Conservation (phyloP, 2,329 filamentous ascomycete species). For the Phyllosticta citrichinensis region DNA sequence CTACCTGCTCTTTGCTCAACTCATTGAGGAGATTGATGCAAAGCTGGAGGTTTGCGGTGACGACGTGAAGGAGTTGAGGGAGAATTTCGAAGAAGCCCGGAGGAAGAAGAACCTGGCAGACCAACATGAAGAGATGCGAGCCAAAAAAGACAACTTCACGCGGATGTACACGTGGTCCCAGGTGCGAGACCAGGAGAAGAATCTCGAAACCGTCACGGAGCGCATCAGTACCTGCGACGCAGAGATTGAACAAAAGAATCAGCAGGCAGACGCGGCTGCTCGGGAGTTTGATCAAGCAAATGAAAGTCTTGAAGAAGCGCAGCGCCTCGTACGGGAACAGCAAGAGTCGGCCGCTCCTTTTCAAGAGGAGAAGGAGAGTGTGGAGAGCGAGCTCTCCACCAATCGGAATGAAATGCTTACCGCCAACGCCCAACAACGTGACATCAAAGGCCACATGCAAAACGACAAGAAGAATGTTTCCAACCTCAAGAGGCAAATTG, state of each 20-base stretch:
- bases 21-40: conserved; percentile 59
- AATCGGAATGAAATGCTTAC: conserved; percentile 45
- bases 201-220: conserved; percentile 18
- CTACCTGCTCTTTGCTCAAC: conserved; percentile 74
- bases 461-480: conserved; percentile 46
- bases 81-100: neutral
- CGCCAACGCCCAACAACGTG: conserved; percentile 50
- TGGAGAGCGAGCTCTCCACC: conserved; percentile 44
- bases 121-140: neutral
- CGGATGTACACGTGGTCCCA: neutral
- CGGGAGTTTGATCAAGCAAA: conserved; percentile 35
- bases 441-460: conserved; percentile 39
- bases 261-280: conserved; percentile 34
- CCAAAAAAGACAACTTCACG: neutral
- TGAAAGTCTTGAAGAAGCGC: conserved; percentile 27
- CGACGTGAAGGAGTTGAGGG: neutral
- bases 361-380: conserved; percentile 37
- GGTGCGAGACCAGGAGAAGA: neutral
- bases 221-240: conserved; percentile 28
- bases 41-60: conserved; percentile 29
- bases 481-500: conserved; percentile 35
- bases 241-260: conserved; percentile 40
- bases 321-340: conserved; percentile 23
- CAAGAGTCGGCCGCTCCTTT: conserved; percentile 32
- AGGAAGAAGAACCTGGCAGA: neutral